Base-by-base conservation (phyloP, 345 rosid species). In the Salix caprea region DNA sequence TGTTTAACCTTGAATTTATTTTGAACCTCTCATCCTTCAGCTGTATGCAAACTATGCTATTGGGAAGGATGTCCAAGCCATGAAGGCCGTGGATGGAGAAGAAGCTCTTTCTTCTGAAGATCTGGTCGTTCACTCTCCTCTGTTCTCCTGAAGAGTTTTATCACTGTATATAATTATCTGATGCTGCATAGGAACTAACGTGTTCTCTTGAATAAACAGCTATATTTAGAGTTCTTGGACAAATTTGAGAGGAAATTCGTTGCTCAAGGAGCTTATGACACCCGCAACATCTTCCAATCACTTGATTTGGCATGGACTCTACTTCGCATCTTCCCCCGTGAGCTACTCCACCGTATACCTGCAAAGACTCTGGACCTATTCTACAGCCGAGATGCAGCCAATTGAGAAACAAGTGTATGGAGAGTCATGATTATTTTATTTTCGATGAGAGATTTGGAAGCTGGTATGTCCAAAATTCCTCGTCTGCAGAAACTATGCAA, bases 21-120 rank as follows among this genome's bases (percentile, higher is more conserved):
- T 23, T n/a, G 4, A 15, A 16, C 30, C 10, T n/a, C 54, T 30
- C 58, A 10, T 16, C 56, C 65, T 77, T 69, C 91, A 94, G 98
- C 82, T 94, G 66, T 94, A 94, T 82, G 99, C 99, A 74, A 95
- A 95, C 80, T 91, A 95, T 76, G 97, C 97, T 32, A 95, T 93
- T 75, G 98, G 98, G 69, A 93, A 95, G 83, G 99, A 95, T 80
- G 97, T 94, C 15, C 97, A 94, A 84, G 99, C 99, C 65, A 95
- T 95, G 99, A 91, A 95, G 85, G 97, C 97, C 68, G 99, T 95
- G 83, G 99, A 93, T 21, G 99, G 99, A 90, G 98, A 92, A 81
- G 98, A 94, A 91, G 98, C 98, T 28, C 97, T 94, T 74, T 94
- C 97, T 73, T 91, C 97, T 5, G 98, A 94, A 88, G 98, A 94